Evolutionary conservation across 139 green algal genomes (phyloP).

Genomic region (Ulvella scutata): DNA sequence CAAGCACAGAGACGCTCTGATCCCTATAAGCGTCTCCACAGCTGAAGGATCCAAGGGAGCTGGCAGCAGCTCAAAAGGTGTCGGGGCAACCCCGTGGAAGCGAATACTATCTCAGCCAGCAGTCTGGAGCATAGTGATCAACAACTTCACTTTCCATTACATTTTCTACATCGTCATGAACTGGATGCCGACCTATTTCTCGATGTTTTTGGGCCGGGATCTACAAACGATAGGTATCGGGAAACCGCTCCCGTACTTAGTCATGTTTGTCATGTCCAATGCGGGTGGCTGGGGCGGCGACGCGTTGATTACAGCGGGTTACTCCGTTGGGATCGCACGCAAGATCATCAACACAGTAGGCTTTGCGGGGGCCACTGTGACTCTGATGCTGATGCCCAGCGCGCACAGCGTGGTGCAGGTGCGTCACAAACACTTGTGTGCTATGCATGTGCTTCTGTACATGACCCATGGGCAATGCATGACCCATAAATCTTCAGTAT

Average conservation of each 20-base stretch:
- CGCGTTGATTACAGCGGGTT: constrained; percentile 45
- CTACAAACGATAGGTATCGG: constrained; percentile 50
- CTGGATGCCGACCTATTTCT: constrained; percentile 97
- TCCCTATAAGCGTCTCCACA: constrained; percentile 15
- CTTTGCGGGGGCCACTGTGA: constrained; percentile 29
- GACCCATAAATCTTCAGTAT: too few relatives aligned
- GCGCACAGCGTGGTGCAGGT: constrained; percentile 6
- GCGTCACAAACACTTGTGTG: too few relatives aligned
- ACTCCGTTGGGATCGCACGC: constrained; percentile 37
- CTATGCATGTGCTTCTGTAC: too few relatives aligned
- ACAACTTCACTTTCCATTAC: constrained; percentile 99
- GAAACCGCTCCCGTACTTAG: constrained; percentile 82
- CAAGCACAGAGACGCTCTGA: constrained; percentile 30
- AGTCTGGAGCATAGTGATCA: constrained; percentile 88
- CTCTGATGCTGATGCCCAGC: constrained; percentile 60
- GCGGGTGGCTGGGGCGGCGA: constrained; percentile 69
- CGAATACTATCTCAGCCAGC: constrained; percentile 47
- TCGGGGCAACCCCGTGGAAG: constrained; percentile 39
- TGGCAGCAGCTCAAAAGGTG: constrained; percentile 20
- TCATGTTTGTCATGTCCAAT: constrained; percentile 84
- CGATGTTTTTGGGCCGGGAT: constrained; percentile 55
- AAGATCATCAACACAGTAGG: constrained; percentile 83
- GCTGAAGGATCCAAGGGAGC: not conserved
- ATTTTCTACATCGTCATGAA: constrained; percentile 98
- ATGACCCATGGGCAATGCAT: too few relatives aligned